These are phyloP conservation scores for Termitomyces sp. DNA, from an alignment of 768 basidiomycete genomes.

Conservation along the genomic window DNA sequence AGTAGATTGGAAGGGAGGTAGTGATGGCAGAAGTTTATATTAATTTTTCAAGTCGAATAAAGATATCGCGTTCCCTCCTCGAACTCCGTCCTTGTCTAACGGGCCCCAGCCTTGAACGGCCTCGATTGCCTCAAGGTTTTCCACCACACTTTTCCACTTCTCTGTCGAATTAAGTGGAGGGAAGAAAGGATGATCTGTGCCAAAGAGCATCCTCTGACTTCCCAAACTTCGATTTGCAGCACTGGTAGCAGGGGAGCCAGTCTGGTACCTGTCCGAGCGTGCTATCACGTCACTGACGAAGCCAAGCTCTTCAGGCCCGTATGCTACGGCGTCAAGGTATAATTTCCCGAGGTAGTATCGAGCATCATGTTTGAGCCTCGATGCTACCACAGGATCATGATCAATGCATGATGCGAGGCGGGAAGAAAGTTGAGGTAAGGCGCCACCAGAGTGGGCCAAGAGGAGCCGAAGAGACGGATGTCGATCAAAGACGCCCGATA, in stretches of 20 bases:
- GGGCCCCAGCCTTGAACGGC: constrained; percentile 59
- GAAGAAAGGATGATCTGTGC: constrained; percentile 91
- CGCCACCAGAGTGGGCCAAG: constrained; percentile 86
- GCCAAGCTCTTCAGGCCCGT: constrained; percentile 81
- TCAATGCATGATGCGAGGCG: constrained; percentile 82
- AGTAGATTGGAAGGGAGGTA: not conserved
- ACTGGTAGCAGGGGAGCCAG: constrained; percentile 29
- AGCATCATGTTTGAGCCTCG: constrained; percentile 76
- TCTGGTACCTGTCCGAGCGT: constrained; percentile 52
- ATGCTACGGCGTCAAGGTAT: constrained; percentile 86
- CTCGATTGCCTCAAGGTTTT: constrained; percentile 80
- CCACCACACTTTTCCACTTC: constrained; percentile 84
- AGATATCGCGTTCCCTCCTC: constrained; percentile 69
- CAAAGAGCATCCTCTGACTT: constrained; percentile 68
- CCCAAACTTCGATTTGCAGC: constrained; percentile 43
- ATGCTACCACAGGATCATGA: constrained; percentile 80
- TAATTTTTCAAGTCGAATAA: constrained; percentile 54
- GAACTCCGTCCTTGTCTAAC: constrained; percentile 61
- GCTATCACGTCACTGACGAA: constrained; percentile 73
- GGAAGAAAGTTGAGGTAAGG: constrained; percentile 80
- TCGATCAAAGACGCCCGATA: constrained; percentile 78
- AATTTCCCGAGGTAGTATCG: constrained; percentile 80
- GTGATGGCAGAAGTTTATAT: not conserved
- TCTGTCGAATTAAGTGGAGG: constrained; percentile 68
- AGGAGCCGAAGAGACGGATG: constrained; percentile 74